A percentile compares a stretch with the other conserved stretches of the same genome.
These are phyloP conservation scores for Anastatica hierochuntica DNA, from an alignment of 345 rosid genomes.

Conservation along the genomic window DNA sequence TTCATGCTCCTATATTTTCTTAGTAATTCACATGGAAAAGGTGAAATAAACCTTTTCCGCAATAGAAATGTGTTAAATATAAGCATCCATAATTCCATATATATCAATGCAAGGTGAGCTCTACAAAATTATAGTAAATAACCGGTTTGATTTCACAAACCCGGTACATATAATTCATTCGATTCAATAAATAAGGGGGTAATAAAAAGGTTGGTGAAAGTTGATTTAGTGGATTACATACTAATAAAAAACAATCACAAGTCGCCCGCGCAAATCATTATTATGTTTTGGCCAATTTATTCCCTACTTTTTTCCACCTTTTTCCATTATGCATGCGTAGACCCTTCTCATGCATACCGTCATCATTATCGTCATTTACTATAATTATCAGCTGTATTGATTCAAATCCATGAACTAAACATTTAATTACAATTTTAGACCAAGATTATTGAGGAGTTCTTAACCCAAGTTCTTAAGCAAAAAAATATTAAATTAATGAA, in stretches of 20 bases:
- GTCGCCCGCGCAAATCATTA: slow-evolving; percentile 16
- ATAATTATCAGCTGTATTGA: not conserved
- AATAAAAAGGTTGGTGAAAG: not conserved
- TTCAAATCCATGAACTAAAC: not conserved
- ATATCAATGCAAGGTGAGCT: no score
- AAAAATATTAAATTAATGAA: no score
- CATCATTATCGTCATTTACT: slow-evolving; percentile 22
- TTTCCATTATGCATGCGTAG: slow-evolving; percentile 23
- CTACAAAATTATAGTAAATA: no score
- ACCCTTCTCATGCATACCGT: slow-evolving; percentile 24
- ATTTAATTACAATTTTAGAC: not conserved
- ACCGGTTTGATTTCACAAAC: not conserved
- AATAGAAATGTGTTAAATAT: no score
- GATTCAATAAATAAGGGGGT: not conserved
- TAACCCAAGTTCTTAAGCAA: no score
- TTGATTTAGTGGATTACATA: slow-evolving; percentile 1
- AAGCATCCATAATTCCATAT: no score
- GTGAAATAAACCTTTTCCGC: no score
- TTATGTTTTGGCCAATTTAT: slow-evolving; percentile 22
- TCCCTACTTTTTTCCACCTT: slow-evolving; percentile 14
- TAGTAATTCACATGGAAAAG: no score
- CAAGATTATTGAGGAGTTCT: no score
- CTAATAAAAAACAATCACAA: not conserved
- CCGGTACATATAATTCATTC: not conserved
- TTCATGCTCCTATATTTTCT: no score